Evolutionary conservation across 805 yeast genomes (phyloP), one percentile per base, ranked within the genome.

Genomic region (Monosporozyma yasuniensis): DNA sequence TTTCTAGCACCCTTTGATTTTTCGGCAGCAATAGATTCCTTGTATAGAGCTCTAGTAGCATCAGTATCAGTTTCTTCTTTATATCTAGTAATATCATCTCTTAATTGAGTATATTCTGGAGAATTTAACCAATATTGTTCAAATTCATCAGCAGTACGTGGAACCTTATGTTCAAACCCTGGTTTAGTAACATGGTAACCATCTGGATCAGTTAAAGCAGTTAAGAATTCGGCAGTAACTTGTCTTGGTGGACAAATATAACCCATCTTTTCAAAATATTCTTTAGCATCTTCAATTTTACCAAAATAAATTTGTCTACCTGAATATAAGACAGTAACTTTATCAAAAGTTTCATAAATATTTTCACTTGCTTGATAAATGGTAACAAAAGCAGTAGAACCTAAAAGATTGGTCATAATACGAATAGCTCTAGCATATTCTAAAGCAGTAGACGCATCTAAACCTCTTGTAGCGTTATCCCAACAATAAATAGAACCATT

Each of bases 391-490:
- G 84, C 78, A 3, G 82, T 72, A 6, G 76, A 71, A 11, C 72
- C 70, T 54, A 76, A 63, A 46, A 79, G 64, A 46, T 73, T 67
- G 4, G 85, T 79, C 30, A 77, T 67, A 3, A 76, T 71, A 55
- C 83, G 77, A 50, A 84, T 72, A 22, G 84, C 80, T 54, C 77
- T 71, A 37, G 81, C 72, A 57, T 77, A 83, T 63, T 82, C 87
- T 52, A 80, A 69, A 1, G 90, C 90, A 37, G 82, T 77, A 21
- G 83, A 81, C 16, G 84, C 71, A 68, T 79, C 84, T 62, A 79
- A 71, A 55, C 84, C 84, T 71, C 83, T 75, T 14, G 84, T 79
- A n/a, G 83, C 77, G 54, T 79, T 79, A 70, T 79, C 79, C 78
- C 78, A 75, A 63, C 78, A 74, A 56, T 73, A 76, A 39, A 75